phyloP scores from a whole-genome alignment of 345 rosid genomes.

The Hevea brasiliensis region DNA sequence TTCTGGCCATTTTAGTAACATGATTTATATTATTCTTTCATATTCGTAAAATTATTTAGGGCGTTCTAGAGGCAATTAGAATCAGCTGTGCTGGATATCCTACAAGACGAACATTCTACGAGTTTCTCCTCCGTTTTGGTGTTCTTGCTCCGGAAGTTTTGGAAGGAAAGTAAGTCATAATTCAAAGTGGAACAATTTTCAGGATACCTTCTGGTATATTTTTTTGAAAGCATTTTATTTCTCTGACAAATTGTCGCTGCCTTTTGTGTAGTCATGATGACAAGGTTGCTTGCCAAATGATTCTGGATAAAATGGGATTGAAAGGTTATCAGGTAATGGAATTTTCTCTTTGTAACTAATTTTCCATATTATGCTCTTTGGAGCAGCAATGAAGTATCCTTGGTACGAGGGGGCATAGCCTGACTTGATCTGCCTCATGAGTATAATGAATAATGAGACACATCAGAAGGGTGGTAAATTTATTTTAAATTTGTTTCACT shows the following conservation, averaged over 20 bases:
- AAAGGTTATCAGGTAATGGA: slow-evolving; percentile 88
- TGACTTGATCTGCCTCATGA: not conserved
- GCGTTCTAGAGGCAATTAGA: slow-evolving; percentile 98
- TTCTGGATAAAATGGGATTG: slow-evolving; percentile 87
- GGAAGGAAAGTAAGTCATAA: slow-evolving; percentile 74
- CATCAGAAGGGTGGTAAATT: not conserved
- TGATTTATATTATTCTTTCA: not conserved
- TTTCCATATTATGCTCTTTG: slow-evolving; percentile 13
- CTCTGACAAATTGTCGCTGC: slow-evolving; percentile 4
- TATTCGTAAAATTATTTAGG: slow-evolving; percentile 42
- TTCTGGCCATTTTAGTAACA: slow-evolving; percentile 12
- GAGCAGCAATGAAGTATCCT: slow-evolving; percentile 2
- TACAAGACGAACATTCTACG: slow-evolving; percentile 90
- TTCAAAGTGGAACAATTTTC: not conserved
- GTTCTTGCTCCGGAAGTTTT: slow-evolving; percentile 94
- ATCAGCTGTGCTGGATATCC: slow-evolving; percentile 99
- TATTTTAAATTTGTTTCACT: slow-evolving; percentile 11
- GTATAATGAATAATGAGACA: not conserved
- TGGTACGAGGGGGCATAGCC: slow-evolving; percentile 8
- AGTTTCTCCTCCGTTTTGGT: slow-evolving; percentile 94
- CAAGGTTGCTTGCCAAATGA: slow-evolving; percentile 85
- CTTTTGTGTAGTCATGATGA: slow-evolving; percentile 73
- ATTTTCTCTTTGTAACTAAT: slow-evolving; percentile 11
- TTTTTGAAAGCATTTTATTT: slow-evolving; percentile 3
- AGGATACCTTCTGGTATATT: not conserved